A percentile compares a stretch with the other conserved stretches of the same genome.
These are phyloP conservation scores for Oryza brachyantha DNA, from an alignment of 176 grass and related monocot genomes.

Conservation along the genomic window DNA sequence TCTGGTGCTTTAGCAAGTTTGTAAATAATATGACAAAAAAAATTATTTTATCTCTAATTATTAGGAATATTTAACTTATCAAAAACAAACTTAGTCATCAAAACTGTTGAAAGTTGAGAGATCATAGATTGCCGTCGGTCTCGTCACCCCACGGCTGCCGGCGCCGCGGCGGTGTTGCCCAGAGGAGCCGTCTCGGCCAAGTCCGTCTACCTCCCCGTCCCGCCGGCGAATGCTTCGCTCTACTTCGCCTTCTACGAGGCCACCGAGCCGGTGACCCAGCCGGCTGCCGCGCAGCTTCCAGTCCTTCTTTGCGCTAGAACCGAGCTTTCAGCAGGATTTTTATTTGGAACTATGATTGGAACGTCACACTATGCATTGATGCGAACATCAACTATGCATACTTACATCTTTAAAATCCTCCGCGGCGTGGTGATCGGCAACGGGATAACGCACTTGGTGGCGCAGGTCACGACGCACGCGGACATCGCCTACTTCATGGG, in stretches of 20 bases:
- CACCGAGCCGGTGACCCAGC: constrained; percentile 3
- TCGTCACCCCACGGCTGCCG: too few species aligned
- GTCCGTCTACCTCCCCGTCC: constrained; percentile 55
- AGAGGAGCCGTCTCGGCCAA: constrained; percentile 27
- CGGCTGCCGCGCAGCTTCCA: constrained; percentile 27
- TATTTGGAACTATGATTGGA: too few species aligned
- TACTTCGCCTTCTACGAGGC: constrained; percentile 71
- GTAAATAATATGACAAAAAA: too few species aligned
- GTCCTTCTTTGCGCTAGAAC: constrained; percentile 12
- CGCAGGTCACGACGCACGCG: constrained; percentile 25
- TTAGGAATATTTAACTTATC: too few species aligned
- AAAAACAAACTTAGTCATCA: too few species aligned
- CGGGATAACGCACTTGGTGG: constrained; percentile 33
- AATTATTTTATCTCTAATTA: too few species aligned
- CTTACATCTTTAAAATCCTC: too few species aligned
- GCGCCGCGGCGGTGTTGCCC: constrained; percentile 12
- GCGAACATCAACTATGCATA: too few species aligned
- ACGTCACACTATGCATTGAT: too few species aligned
- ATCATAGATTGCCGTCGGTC: too few species aligned
- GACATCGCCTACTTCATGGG: constrained; percentile 41
- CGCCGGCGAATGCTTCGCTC: constrained; percentile 22
- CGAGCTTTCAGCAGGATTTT: constrained; percentile 48
- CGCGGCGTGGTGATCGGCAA: constrained; percentile 53
- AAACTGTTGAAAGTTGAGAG: too few species aligned
- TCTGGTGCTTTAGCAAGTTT: too few species aligned